A percentile compares a stretch with the other conserved stretches of the same genome.
Evolutionary conservation across 75 land plant species (phyloP).

Genomic region (Selaginella moellendorffii): DNA sequence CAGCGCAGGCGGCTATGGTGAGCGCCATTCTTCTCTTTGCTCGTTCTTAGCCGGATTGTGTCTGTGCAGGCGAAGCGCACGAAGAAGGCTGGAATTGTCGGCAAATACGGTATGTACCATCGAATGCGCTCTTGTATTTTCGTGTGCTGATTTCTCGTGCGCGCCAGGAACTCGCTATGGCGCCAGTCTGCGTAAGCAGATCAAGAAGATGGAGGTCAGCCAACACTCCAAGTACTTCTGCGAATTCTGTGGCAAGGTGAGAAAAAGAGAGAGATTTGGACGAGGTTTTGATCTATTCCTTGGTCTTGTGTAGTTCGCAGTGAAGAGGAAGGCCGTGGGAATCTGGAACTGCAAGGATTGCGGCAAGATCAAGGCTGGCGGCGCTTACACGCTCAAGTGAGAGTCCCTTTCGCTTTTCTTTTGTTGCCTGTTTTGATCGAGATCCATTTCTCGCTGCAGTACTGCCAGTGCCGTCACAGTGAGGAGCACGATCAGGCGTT

Average conservation of each 20-base stretch:
- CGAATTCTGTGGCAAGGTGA: slow-evolving; percentile 75
- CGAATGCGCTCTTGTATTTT: not conserved
- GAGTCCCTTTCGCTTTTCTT: not conserved
- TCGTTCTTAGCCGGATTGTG: not conserved
- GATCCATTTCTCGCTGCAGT: slow-evolving; percentile 22
- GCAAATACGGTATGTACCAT: slow-evolving; percentile 44
- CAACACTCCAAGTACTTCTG: slow-evolving; percentile 73
- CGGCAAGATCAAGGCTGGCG: slow-evolving; percentile 76
- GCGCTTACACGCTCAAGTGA: slow-evolving; percentile 76
- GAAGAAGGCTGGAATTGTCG: slow-evolving; percentile 49
- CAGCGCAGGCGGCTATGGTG: not conserved
- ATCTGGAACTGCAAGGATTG: slow-evolving; percentile 84
- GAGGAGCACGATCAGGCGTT: slow-evolving; percentile 66
- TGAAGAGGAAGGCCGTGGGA: slow-evolving; percentile 80
- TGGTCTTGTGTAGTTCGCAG: slow-evolving; percentile 36
- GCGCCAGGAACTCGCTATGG: slow-evolving; percentile 69
- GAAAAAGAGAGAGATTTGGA: not conserved
- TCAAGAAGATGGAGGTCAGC: slow-evolving; percentile 77
- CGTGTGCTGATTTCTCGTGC: not conserved
- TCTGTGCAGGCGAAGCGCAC: slow-evolving; percentile 20
- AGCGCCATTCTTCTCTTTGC: not conserved
- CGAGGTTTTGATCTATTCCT: not conserved
- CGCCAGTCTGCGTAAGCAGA: slow-evolving; percentile 75
- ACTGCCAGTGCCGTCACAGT: slow-evolving; percentile 83
- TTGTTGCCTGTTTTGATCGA: not conserved